Evolutionary conservation across 164 flowering plant species (phyloP).

Genomic region (Vitis riparia): DNA sequence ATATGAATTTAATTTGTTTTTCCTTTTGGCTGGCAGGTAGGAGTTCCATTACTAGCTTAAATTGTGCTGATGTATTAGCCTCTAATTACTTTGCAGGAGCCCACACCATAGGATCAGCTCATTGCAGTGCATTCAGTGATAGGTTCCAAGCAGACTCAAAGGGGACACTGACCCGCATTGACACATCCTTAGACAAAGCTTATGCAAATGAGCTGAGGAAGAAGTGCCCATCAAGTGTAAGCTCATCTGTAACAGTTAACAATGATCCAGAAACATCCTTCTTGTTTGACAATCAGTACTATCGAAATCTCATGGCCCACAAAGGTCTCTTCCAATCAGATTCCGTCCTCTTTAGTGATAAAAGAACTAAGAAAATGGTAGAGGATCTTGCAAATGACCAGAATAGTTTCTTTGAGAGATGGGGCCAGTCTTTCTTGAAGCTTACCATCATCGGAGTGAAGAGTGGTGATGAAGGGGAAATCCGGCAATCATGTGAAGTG

Average conservation of each 20-base stretch:
- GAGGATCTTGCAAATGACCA: conserved; percentile 47
- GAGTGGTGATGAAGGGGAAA: conserved; percentile 63
- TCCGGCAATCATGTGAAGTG: conserved; percentile 45
- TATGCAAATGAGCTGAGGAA: conserved; percentile 52
- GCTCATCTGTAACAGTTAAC: conserved; percentile 35
- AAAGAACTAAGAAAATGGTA: conserved; percentile 46
- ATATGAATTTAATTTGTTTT: no score
- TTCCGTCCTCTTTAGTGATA: conserved; percentile 51
- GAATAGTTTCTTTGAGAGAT: conserved; percentile 48
- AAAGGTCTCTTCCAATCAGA: conserved; percentile 77
- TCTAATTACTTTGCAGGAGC: conserved; percentile 48
- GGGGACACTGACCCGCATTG: conserved; percentile 51
- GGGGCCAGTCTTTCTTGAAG: conserved; percentile 67
- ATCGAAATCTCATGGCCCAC: conserved; percentile 43
- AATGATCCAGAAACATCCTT: conserved; percentile 62
- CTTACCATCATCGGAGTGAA: conserved; percentile 60
- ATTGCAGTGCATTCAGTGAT: conserved; percentile 73
- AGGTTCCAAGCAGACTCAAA: conserved; percentile 46
- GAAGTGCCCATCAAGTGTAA: conserved; percentile 52
- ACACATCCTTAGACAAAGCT: conserved; percentile 46
- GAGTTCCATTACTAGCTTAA: neutral
- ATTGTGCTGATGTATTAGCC: neutral
- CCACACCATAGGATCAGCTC: conserved; percentile 77
- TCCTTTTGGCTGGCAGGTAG: neutral
- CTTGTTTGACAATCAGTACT: conserved; percentile 70